Percentiles rank a stretch among this genome's conserved stretches.
phyloP scores from a whole-genome alignment of 2,329 filamentous ascomycete genomes.

The Pyricularia sp. region DNA sequence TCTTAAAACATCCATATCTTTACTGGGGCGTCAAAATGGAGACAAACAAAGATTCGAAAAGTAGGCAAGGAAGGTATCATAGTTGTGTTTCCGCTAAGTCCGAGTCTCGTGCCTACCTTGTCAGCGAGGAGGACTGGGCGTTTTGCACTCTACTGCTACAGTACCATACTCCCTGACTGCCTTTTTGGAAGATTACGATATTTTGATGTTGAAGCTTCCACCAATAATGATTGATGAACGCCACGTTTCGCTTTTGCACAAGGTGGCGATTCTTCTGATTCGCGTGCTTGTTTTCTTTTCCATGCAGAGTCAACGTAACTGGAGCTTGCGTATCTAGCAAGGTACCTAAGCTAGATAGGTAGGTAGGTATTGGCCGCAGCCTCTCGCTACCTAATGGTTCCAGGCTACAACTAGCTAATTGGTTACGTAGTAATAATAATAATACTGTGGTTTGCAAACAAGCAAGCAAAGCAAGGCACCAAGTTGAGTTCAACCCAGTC shows the following conservation, averaged over 20 bases:
- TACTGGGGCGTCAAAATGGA: not conserved
- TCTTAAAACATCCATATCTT: not conserved
- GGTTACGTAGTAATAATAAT: too few species aligned
- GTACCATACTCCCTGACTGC: not conserved
- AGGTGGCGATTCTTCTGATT: not conserved
- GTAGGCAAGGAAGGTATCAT: not conserved
- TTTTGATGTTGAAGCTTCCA: not conserved
- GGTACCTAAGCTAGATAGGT: too few species aligned
- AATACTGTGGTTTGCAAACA: too few species aligned
- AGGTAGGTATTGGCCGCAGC: too few species aligned
- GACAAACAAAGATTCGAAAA: not conserved
- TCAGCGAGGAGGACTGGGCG: not conserved
- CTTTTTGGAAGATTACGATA: not conserved
- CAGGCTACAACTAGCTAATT: too few species aligned
- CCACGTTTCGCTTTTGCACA: not conserved
- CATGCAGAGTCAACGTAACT: too few species aligned
- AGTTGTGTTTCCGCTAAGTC: not conserved
- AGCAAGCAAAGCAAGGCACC: too few species aligned
- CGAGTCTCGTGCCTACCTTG: not conserved
- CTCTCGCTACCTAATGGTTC: too few species aligned
- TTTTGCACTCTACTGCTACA: not conserved
- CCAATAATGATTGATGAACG: not conserved
- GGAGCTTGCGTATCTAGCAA: too few species aligned
- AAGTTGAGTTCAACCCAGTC: not conserved
- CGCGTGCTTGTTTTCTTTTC: not conserved